phyloP scores from a whole-genome alignment of 306 rosid genomes.

The Glycine latifolia region DNA sequence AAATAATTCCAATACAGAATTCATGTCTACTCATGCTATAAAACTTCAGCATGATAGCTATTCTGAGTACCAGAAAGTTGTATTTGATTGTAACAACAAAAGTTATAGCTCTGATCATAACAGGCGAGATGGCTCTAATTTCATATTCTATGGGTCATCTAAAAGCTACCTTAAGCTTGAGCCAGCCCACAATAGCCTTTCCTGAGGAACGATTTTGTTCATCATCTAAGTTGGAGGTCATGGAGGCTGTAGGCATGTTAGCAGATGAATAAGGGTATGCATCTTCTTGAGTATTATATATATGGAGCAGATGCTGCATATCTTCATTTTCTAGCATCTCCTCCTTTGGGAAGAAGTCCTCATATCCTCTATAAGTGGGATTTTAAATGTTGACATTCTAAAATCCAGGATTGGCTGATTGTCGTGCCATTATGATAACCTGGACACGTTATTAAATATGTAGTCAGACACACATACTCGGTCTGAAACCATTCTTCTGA shows the following conservation, averaged over 20 bases:
- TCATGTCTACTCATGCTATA: slow-evolving; percentile 40
- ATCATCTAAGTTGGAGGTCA: slow-evolving; percentile 56
- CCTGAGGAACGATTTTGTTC: slow-evolving; percentile 79
- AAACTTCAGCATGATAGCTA: slow-evolving; percentile 39
- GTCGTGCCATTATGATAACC: too few relatives aligned
- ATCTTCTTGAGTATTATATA: slow-evolving; percentile 62
- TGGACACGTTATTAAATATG: too few relatives aligned
- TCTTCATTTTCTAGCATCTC: slow-evolving; percentile 90
- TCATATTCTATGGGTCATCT: slow-evolving; percentile 63
- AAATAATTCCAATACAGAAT: slow-evolving; percentile 38
- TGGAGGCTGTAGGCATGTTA: slow-evolving; percentile 55
- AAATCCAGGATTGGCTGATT: slow-evolving; percentile 59
- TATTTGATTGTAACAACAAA: slow-evolving; percentile 26
- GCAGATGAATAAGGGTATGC: slow-evolving; percentile 62
- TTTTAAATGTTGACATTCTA: slow-evolving; percentile 57
- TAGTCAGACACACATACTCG: too few relatives aligned
- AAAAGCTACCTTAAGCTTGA: slow-evolving; percentile 65
- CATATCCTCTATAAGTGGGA: slow-evolving; percentile 65
- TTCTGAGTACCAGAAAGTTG: slow-evolving; percentile 42
- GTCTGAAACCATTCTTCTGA: too few relatives aligned
- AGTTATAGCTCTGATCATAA: slow-evolving; percentile 34
- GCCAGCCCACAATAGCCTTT: slow-evolving; percentile 94
- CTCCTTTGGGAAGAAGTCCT: slow-evolving; percentile 73
- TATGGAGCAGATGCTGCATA: slow-evolving; percentile 80
- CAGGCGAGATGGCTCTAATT: slow-evolving; percentile 48